These are phyloP conservation scores for Neopestalotiopsis sp. DNA, from an alignment of 2,329 filamentous ascomycete species.

Conservation along the genomic window DNA sequence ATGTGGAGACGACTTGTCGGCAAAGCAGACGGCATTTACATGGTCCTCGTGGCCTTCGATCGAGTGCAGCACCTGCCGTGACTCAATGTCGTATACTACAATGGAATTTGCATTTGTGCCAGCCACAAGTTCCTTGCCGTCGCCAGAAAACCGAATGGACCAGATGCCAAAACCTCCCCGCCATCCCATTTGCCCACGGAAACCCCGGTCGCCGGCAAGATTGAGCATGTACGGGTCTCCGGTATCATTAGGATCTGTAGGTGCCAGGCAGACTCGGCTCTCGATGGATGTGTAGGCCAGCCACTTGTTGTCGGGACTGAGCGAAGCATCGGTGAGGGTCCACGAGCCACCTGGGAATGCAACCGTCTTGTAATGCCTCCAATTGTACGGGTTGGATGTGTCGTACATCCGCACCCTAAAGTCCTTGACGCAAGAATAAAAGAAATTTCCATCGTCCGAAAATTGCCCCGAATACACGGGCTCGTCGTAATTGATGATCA, in stretches of 20 bases:
- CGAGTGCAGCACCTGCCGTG: constrained; percentile 73
- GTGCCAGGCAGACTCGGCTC: constrained; percentile 81
- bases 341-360: constrained; percentile 86
- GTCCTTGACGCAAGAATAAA: constrained; percentile 90
- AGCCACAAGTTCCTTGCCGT: constrained; percentile 88
- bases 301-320: constrained; percentile 91
- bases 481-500: constrained; percentile 84
- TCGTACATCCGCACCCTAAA: constrained; percentile 97
- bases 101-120: constrained; percentile 82
- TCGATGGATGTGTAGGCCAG: constrained; percentile 91
- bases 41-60: constrained; percentile 83
- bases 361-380: constrained; percentile 94
- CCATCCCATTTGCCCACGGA: constrained; percentile 29
- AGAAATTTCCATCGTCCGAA: constrained; percentile 96
- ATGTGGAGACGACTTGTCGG: constrained; percentile 85
- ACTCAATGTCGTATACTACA: constrained; percentile 92
- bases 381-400: constrained; percentile 92
- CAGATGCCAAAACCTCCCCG: constrained; percentile 70
- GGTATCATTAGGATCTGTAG: constrained; percentile 82
- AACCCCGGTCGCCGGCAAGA: constrained; percentile 57
- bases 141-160: constrained; percentile 90
- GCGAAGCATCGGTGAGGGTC: constrained; percentile 92
- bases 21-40: constrained; percentile 96
- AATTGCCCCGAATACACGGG: constrained; percentile 96
- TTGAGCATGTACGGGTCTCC: constrained; percentile 83